A percentile compares a stretch with the other conserved stretches of the same genome.
Conservation (phyloP, 106 monocot genomes). For the Posidonia australis region DNA sequence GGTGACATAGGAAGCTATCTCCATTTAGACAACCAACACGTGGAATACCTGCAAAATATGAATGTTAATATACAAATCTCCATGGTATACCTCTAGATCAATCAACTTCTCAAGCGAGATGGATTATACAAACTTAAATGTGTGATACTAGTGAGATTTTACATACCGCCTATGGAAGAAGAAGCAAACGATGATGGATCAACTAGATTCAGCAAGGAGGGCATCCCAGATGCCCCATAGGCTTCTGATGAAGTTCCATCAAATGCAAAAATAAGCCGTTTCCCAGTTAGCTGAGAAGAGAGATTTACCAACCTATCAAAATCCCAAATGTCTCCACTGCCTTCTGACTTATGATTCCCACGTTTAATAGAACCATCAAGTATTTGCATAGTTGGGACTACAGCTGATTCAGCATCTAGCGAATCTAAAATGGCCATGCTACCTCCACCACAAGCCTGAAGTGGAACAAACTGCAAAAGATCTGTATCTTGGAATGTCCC, state of each 20-base stretch:
- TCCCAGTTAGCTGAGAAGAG: conserved; percentile 73
- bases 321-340: conserved; percentile 93
- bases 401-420: conserved; percentile 51
- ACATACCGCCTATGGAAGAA: conserved; percentile 93
- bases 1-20: conserved; percentile 77
- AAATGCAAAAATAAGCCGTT: conserved; percentile 95
- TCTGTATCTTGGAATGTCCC: conserved; percentile 94
- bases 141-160: too few species aligned
- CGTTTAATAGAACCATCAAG: conserved; percentile 53
- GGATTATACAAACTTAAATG: too few species aligned
- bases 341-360: conserved; percentile 50
- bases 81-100: too few species aligned
- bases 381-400: conserved; percentile 46
- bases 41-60: conserved; percentile 62
- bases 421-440: conserved; percentile 96
- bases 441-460: conserved; percentile 92
- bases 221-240: conserved; percentile 66
- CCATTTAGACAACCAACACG: conserved; percentile 92
- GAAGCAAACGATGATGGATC: conserved; percentile 91
- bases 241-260: conserved; percentile 88
- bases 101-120: too few species aligned
- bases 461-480: conserved; percentile 88
- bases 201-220: conserved; percentile 88
- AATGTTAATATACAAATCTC: not conserved
- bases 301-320: conserved; percentile 66